Evolutionary conservation across 140 eudicot species (phyloP).

Genomic region (Anethum foeniculum): DNA sequence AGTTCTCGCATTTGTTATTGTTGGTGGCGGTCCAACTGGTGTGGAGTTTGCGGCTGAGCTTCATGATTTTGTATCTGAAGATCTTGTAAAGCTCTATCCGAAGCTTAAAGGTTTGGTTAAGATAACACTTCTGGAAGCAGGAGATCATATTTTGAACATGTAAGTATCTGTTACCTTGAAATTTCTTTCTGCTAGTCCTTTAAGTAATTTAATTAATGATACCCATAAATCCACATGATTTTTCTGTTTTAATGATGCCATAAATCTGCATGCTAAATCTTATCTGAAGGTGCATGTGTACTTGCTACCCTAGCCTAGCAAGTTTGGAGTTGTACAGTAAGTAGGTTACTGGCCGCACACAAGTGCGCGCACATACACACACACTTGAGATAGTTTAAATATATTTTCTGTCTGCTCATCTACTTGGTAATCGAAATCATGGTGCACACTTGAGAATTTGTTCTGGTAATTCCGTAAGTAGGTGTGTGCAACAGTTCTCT

Average conservation of each 20-base stretch:
- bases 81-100: conserved; percentile 67
- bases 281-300: background rate
- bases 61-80: conserved; percentile 90
- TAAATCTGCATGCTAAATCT: background rate
- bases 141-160: conserved; percentile 88
- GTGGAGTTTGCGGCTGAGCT: conserved; percentile 94
- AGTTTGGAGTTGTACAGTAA: background rate
- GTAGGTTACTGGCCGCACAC: background rate
- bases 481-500: background rate
- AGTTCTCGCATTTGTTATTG: conserved; percentile 78
- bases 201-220: conserved; percentile 4
- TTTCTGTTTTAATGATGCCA: background rate
- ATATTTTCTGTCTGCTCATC: background rate
- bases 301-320: background rate
- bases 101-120: conserved; percentile 60
- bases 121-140: conserved; percentile 81
- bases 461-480: background rate
- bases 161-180: conserved; percentile 22
- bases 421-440: background rate
- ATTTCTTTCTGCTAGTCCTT: background rate
- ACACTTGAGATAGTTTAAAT: background rate
- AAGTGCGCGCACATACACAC: background rate
- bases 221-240: background rate
- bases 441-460: background rate
- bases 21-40: conserved; percentile 98